phyloP scores from a whole-genome alignment of 805 yeast genomes.

The Monosporozyma aerobia region DNA sequence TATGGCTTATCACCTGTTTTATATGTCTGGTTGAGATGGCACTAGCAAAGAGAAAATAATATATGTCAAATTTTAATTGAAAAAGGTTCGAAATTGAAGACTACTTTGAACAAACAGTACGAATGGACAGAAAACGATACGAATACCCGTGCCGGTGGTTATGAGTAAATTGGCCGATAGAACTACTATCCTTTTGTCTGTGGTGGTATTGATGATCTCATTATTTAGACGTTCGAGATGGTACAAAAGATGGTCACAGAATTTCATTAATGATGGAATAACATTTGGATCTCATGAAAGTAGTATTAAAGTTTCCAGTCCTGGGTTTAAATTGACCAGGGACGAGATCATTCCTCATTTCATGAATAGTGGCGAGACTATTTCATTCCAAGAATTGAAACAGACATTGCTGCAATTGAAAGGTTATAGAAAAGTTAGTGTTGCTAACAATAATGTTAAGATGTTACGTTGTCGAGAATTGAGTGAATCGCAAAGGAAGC shows the following conservation, averaged over 20 bases:
- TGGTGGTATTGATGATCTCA: constrained; percentile 12
- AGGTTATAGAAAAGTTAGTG: background rate
- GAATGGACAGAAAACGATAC: background rate
- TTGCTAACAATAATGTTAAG: background rate
- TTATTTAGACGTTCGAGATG: constrained; percentile 10
- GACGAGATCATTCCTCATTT: constrained; percentile 1
- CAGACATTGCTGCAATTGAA: background rate
- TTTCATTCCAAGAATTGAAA: background rate
- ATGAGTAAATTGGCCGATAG: background rate
- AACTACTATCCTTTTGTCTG: background rate
- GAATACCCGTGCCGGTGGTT: background rate
- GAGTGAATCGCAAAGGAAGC: background rate
- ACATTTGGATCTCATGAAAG: background rate
- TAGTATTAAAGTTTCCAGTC: constrained; percentile 1
- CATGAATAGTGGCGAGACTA: background rate
- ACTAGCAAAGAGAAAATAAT: background rate
- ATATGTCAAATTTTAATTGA: background rate
- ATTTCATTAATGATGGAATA: background rate
- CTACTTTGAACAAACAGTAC: background rate
- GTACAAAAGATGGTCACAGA: background rate
- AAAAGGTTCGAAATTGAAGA: background rate
- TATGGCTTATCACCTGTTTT: too few species aligned
- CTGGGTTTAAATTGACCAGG: constrained; percentile 10
- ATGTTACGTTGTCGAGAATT: background rate
- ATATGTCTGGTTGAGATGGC: too few species aligned